Conservation (phyloP, 345 rosid species). For the Arabis alpina region DNA sequence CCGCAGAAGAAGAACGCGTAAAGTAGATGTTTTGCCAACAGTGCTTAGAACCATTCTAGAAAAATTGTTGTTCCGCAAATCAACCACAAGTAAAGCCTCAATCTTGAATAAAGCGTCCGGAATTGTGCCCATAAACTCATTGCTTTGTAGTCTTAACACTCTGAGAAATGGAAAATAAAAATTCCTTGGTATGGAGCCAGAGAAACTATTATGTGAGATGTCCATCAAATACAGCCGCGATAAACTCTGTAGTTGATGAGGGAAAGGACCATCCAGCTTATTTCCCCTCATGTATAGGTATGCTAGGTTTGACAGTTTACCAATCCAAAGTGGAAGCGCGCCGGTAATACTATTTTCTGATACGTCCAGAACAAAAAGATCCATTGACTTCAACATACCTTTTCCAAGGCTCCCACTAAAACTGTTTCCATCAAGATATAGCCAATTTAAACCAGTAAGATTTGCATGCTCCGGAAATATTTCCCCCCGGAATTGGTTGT, state of each 20-base stretch:
- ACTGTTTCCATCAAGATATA: no score
- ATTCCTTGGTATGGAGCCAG: conserved; percentile 65
- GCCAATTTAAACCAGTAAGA: no score
- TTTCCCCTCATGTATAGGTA: conserved; percentile 24
- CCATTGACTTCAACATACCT: conserved; percentile 8
- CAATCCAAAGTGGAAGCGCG: conserved; percentile 19
- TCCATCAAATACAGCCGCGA: conserved; percentile 50
- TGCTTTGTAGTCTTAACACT: conserved; percentile 21
- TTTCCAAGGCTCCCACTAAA: conserved; percentile 1
- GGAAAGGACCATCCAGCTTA: conserved; percentile 44
- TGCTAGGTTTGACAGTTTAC: neutral
- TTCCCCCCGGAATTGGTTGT: conserved; percentile 30
- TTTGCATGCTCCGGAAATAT: no score
- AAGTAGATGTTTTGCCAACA: conserved; percentile 45
- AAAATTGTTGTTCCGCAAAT: conserved; percentile 54
- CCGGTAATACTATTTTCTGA: conserved; percentile 25
- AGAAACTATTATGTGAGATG: conserved; percentile 59
- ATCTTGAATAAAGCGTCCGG: conserved; percentile 51
- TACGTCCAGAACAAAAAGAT: neutral
- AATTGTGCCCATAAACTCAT: conserved; percentile 51
- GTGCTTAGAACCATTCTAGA: conserved; percentile 53
- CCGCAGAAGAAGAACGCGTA: conserved; percentile 65
- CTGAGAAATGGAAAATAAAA: conserved; percentile 44
- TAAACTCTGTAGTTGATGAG: conserved; percentile 56
- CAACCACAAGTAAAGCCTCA: conserved; percentile 52